Percentiles rank a stretch among this genome's conserved stretches.
Conservation (phyloP, 257 asterid genomes). For the Lycium barbarum region DNA sequence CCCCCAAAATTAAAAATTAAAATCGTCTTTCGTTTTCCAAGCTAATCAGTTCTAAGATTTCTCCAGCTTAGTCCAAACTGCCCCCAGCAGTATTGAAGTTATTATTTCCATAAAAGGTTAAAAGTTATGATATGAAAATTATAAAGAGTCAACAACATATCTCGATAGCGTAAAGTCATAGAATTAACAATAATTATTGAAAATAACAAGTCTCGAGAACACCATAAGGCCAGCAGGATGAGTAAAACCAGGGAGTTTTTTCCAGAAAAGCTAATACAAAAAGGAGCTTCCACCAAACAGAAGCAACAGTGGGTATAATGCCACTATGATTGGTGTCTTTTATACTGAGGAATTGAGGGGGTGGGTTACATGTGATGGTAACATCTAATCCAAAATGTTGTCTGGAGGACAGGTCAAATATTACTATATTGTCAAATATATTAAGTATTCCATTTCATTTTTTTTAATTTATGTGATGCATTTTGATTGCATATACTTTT, state of each 20-base stretch:
- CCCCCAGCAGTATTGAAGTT: too few relatives aligned
- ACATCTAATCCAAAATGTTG: constrained; percentile 27
- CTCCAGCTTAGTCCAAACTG: background rate
- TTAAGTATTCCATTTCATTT: background rate
- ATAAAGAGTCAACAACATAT: background rate
- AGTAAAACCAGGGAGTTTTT: constrained; percentile 37
- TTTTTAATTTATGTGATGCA: too few relatives aligned
- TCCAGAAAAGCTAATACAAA: constrained; percentile 32
- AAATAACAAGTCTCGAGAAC: background rate
- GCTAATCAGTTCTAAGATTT: background rate
- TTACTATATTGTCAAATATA: background rate
- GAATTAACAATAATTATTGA: background rate
- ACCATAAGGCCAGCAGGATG: constrained; percentile 30
- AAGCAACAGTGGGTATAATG: constrained; percentile 5
- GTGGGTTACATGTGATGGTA: constrained; percentile 22
- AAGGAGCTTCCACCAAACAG: constrained; percentile 10
- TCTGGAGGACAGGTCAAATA: constrained; percentile 10
- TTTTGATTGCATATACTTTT: too few relatives aligned
- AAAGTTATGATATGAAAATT: background rate
- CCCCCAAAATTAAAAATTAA: background rate
- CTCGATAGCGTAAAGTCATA: background rate
- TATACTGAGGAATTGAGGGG: background rate
- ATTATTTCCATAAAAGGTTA: background rate
- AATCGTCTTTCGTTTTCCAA: background rate
- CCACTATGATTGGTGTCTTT: constrained; percentile 23